Base-by-base conservation (phyloP, 345 rosid genomes). In the Syzygium aqueum region DNA sequence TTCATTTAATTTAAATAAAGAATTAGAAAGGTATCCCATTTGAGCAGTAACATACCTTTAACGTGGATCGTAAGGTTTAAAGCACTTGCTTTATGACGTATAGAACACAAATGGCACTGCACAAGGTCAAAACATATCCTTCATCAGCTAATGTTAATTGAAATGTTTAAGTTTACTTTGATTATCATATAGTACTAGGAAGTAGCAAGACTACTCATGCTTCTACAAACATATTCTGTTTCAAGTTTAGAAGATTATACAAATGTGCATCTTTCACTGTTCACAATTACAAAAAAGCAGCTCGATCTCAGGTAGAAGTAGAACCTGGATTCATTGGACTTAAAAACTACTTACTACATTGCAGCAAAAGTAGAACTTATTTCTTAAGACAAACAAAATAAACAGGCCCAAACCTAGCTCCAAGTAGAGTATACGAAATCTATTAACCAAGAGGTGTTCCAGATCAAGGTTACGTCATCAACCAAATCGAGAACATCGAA, bases 101-200 rank as follows among this genome's bases (percentile, higher is more conserved):
- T 91, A 94, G 85, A 88, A 63, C 53, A 93, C 88, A 89, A 94
- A 92, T 28, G 93, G 94, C 90, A 94, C 99, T 95, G 95, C 87
- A 91, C 43, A 90, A 51, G 49, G 21, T 9, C 51, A 87, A 85
- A 87, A 84, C 86, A 84, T 87, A 49, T 25, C 51, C 67, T 27
- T 61, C 51, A 77, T 88, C 51, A 88, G 73, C 63, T 23, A 56
- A 51, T n/a, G 46, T 77, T 57, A 51, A 27, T 57, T 28, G 50
- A n/a, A 57, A 86, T 77, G 40, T 77, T 51, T 33, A 37, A 50
- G 63, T n/a, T n/a, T 11, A 65, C 22, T 37, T 40, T 30, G 87
- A n/a, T 14, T 33, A 77, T 73, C 49, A 73, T 73, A 73, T 22
- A 37, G 49, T 37, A 73, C 23, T 37, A 37, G 49, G 49, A 73